Percentiles rank a stretch among this genome's conserved stretches.
Evolutionary conservation across 192 early-diverging fungal species (phyloP).

Genomic region (Coemansia sp.): DNA sequence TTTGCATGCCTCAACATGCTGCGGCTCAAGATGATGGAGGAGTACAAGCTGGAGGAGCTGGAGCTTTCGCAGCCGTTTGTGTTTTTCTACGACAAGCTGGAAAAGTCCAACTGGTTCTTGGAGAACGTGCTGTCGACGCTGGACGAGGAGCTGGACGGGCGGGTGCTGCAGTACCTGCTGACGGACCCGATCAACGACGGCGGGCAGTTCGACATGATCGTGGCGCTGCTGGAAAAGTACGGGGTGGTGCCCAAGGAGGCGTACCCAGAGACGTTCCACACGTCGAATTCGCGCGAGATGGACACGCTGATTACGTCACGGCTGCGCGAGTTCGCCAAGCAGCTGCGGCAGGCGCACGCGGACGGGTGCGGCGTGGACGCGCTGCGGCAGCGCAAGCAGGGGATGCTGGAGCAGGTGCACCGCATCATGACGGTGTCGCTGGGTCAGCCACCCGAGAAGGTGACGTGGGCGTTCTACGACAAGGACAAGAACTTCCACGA

Average conservation of each 20-base stretch:
- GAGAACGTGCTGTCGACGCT: conserved; percentile 69
- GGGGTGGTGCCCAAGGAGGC: conserved; percentile 68
- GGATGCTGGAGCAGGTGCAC: conserved; percentile 67
- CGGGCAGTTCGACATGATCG: conserved; percentile 79
- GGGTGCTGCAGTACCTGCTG: conserved; percentile 69
- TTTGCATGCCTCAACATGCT: conserved; percentile 78
- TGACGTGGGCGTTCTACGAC: conserved; percentile 68
- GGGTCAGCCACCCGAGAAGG: conserved; percentile 64
- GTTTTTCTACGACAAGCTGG: conserved; percentile 77
- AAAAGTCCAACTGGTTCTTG: conserved; percentile 81
- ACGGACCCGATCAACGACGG: conserved; percentile 66
- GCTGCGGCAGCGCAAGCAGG: conserved; percentile 57
- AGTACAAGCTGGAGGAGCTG: conserved; percentile 76
- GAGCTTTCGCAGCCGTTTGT: conserved; percentile 76
- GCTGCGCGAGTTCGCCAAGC: conserved; percentile 66
- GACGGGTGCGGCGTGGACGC: conserved; percentile 39
- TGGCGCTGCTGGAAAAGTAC: conserved; percentile 73
- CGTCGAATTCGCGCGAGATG: conserved; percentile 59
- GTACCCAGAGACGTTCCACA: conserved; percentile 66
- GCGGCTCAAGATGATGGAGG: conserved; percentile 64
- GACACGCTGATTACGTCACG: conserved; percentile 63
- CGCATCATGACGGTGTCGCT: conserved; percentile 67
- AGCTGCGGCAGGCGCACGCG: conserved; percentile 55
- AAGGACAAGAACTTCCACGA: conserved; percentile 68
- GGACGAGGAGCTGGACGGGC: conserved; percentile 61